Percentiles rank a stretch among this genome's conserved stretches.
Evolutionary conservation across 345 rosid genomes (phyloP).

Genomic region (Aegle marmelos): DNA sequence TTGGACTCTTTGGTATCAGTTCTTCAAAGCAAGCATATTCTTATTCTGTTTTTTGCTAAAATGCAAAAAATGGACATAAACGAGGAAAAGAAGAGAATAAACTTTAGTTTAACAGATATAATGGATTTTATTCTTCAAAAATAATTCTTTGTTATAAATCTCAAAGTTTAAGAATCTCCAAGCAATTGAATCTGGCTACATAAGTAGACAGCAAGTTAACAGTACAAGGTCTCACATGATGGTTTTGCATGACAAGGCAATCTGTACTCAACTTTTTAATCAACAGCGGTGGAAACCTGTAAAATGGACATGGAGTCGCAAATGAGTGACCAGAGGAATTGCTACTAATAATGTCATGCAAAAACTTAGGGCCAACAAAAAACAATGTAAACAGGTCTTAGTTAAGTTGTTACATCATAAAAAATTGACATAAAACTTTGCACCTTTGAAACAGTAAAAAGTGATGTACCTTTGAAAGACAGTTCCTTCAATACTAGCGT

Average conservation of each 20-base stretch:
- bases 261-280: conserved; percentile 61
- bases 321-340: not conserved
- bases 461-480: conserved; percentile 70
- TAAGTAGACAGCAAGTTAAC: not conserved
- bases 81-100: not conserved
- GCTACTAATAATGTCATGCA: not conserved
- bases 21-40: not conserved
- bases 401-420: not conserved
- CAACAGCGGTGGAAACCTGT: conserved; percentile 72
- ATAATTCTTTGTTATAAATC: not conserved
- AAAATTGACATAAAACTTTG: not conserved
- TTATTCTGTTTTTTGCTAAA: not conserved
- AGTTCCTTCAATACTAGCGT: conserved; percentile 57
- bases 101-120: not conserved
- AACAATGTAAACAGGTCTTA: not conserved
- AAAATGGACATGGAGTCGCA: not conserved
- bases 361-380: not conserved
- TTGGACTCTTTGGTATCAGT: not conserved
- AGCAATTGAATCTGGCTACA: not conserved
- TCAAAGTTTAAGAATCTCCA: not conserved
- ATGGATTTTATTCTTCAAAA: not conserved
- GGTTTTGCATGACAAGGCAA: conserved; percentile 92
- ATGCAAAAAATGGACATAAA: not conserved
- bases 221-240: conserved; percentile 49
- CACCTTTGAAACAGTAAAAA: not conserved